Evolutionary conservation across 1,284 basidiomycete genomes (phyloP), one percentile per base, ranked within the genome.

Genomic region (Cutaneotrichosporon cutaneum): DNA sequence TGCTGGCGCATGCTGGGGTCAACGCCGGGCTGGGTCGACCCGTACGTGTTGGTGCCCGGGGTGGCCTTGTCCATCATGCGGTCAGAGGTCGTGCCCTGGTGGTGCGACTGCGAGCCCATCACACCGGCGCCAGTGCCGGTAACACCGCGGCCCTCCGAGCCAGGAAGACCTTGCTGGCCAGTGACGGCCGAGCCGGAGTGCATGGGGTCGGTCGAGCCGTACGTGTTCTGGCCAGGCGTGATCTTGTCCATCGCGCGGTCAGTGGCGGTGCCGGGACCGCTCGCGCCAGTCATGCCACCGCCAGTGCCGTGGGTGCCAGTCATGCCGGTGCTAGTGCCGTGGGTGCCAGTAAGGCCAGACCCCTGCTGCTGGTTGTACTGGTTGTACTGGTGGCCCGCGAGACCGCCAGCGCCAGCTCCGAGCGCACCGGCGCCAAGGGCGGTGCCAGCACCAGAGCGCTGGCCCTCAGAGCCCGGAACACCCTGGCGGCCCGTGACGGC

Each of bases 331-430:
- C 44, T n/a, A 24, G 53, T 54, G 30, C 27, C 50, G 7, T 14
- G 27, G 18, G 18, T 16, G 26, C 36, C 39, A n/a, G 39, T 44
- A 36, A 44, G 24, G 39, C 54, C 54, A 8, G 24, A 24, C 3
- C 54, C 54, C 7, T 22, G 48, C 18, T n/a, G 39, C 16, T 39
- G 33, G 16, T 44, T 7, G n/a, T n/a, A n/a, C n/a, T n/a, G n/a
- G 54, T 56, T 44, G 55, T 47, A 39, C 11, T 56, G n/a, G 45
- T 50, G 55, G 3, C 27, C 45, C 16, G 44, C 55, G 2, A 44
- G 13, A 14, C 44, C 55, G 22, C 42, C 55, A 14, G 42, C 42
- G 21, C 54, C 54, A 24, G 54, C 54, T 18, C 54, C 54, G 27
- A 21, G 22, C 10, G 42, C 54, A 9, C 26, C 54, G 21, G 54